Conservation (phyloP, 352 stramenopile genomes). For the Phytophthora hybrid region DNA sequence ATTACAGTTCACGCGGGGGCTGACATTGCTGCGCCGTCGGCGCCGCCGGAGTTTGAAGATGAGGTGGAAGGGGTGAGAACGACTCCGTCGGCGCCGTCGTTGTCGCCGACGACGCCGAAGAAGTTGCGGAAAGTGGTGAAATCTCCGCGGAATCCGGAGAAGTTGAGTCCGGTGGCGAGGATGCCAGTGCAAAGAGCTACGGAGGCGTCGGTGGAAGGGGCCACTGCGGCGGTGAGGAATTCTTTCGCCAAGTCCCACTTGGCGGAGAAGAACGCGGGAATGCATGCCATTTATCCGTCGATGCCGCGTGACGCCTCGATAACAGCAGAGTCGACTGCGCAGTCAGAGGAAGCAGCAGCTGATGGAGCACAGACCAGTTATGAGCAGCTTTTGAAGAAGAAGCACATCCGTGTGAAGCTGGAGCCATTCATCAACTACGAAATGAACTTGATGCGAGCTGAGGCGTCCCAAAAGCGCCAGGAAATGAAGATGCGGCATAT, state of each 20-base stretch:
- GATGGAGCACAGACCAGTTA: constrained; percentile 27
- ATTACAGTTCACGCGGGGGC: constrained; percentile 18
- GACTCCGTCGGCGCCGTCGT: constrained; percentile 47
- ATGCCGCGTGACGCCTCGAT: constrained; percentile 31
- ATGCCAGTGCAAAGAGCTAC: constrained; percentile 9
- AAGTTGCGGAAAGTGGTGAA: constrained; percentile 41
- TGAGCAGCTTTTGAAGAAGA: constrained; percentile 51
- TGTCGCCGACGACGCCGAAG: constrained; percentile 57
- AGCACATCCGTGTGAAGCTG: constrained; percentile 75
- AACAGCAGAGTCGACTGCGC: neutral
- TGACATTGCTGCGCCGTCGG: constrained; percentile 31
- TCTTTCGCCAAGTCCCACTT: constrained; percentile 60
- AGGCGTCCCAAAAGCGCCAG: constrained; percentile 82
- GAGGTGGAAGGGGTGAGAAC: constrained; percentile 16
- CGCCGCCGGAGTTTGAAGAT: constrained; percentile 40
- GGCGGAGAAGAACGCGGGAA: constrained; percentile 40
- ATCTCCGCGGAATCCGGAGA: constrained; percentile 26
- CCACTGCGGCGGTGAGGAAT: constrained; percentile 43
- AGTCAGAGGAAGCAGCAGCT: constrained; percentile 18
- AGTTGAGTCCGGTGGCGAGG: constrained; percentile 32
- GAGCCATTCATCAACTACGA: constrained; percentile 87
- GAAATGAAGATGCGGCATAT: constrained; percentile 89
- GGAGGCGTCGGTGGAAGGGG: constrained; percentile 34
- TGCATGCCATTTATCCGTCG: constrained; percentile 49
- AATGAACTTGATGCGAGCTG: constrained; percentile 80